Percentiles rank a stretch among this genome's conserved stretches.
These are phyloP conservation scores for Gonium pectorale DNA, from an alignment of 139 green algal species.

Conservation along the genomic window DNA sequence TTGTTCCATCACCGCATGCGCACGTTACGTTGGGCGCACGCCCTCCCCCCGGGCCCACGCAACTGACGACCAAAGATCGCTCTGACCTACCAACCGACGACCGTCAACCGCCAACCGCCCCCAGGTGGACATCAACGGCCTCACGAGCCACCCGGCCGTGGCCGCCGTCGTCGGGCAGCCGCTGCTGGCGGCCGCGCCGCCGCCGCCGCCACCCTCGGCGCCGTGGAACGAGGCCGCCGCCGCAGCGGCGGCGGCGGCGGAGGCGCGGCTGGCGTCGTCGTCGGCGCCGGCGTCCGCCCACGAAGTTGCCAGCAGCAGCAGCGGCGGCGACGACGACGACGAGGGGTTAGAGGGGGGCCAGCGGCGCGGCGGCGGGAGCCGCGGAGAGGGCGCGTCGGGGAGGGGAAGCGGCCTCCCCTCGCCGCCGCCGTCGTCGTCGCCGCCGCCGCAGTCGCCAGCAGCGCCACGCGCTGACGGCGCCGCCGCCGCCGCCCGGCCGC, in stretches of 20 bases:
- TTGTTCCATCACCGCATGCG: too few relatives aligned
- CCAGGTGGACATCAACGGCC: slow-evolving; percentile 41
- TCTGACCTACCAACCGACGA: too few relatives aligned
- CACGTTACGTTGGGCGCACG: too few relatives aligned
- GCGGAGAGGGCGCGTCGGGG: too few relatives aligned
- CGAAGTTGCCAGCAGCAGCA: not conserved
- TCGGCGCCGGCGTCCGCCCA: not conserved
- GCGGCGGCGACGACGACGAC: not conserved
- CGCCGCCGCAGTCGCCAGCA: too few relatives aligned
- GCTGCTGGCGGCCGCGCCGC: slow-evolving; percentile 2
- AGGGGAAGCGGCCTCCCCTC: too few relatives aligned
- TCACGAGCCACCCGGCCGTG: slow-evolving; percentile 23
- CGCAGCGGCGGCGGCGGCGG: slow-evolving; percentile 13
- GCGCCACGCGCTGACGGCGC: not conserved
- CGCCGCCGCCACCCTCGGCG: slow-evolving; percentile 14
- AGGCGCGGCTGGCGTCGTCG: slow-evolving; percentile 5
- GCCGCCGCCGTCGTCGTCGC: too few relatives aligned
- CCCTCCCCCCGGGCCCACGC: too few relatives aligned
- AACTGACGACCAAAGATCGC: too few relatives aligned
- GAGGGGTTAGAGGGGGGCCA: not conserved
- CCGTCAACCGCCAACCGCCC: too few relatives aligned
- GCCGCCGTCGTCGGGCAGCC: not conserved
- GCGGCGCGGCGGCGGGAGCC: not conserved
- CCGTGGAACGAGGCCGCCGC: not conserved
- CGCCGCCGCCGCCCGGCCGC: not conserved